Conservation (phyloP, 177 flowering plant genomes). For the Vitis hybrid region DNA sequence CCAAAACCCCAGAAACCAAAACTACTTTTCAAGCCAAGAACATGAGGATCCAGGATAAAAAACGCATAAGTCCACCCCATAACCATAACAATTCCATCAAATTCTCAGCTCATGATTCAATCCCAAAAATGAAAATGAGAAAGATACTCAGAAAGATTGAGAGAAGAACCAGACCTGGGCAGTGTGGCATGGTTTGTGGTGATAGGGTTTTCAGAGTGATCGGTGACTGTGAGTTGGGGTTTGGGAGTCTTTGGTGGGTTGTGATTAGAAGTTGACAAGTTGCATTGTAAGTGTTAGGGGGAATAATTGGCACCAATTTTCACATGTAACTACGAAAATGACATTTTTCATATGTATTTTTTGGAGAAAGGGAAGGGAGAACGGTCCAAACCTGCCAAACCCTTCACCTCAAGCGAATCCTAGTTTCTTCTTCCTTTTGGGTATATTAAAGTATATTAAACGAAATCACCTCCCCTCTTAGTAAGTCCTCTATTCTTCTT, state of each 20-base stretch:
- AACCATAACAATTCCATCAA: too few relatives aligned
- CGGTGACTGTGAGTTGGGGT: neutral
- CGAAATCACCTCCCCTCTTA: too few relatives aligned
- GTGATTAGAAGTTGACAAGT: slow-evolving; percentile 15
- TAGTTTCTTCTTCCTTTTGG: too few relatives aligned
- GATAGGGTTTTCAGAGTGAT: slow-evolving; percentile 2
- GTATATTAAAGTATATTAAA: too few relatives aligned
- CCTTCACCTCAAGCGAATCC: too few relatives aligned
- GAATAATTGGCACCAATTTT: neutral
- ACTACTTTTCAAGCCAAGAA: neutral
- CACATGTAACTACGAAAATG: slow-evolving; percentile 1
- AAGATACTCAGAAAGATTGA: too few relatives aligned
- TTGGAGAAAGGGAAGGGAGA: too few relatives aligned
- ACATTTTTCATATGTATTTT: too few relatives aligned
- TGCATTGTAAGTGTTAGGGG: neutral
- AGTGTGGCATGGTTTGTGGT: neutral
- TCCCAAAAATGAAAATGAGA: neutral
- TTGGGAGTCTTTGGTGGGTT: slow-evolving; percentile 1
- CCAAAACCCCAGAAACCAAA: neutral
- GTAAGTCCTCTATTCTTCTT: too few relatives aligned
- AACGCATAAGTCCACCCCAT: too few relatives aligned
- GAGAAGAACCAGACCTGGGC: slow-evolving; percentile 3
- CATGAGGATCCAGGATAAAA: too few relatives aligned
- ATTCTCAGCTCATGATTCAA: neutral
- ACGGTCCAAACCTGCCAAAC: too few relatives aligned